Evolutionary conservation across 2,329 filamentous ascomycete species (phyloP).

Genomic region (Trichoderma pleuroti): DNA sequence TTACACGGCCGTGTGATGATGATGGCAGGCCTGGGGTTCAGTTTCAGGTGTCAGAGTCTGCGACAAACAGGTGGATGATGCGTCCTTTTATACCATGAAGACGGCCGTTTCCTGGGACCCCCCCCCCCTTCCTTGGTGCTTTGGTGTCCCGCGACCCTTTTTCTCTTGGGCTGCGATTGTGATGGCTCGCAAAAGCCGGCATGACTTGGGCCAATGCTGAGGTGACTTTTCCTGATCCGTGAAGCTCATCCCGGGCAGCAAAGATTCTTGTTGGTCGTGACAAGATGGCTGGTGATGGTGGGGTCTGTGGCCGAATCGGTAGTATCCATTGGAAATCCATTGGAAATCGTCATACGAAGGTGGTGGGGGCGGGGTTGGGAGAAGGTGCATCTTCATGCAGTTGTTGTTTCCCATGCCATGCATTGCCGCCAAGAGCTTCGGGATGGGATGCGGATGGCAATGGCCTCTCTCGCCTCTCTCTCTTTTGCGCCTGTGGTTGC

Average conservation of each 20-base stretch:
- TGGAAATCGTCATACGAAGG: conserved; percentile 11
- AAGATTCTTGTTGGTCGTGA: conserved; percentile 14
- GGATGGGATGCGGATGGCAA: not conserved
- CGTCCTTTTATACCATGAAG: conserved; percentile 12
- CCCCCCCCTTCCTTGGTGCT: not conserved
- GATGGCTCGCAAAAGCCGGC: conserved; percentile 11
- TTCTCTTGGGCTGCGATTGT: conserved; percentile 7
- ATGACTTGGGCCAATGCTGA: not conserved
- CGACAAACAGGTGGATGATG: not conserved
- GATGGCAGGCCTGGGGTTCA: not conserved
- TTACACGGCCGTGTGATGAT: not conserved
- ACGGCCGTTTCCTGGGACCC: not conserved
- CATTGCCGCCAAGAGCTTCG: not conserved
- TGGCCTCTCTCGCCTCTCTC: too few relatives aligned
- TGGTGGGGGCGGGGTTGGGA: conserved; percentile 17
- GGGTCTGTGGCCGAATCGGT: conserved; percentile 17
- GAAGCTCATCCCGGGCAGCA: not conserved
- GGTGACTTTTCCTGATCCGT: conserved; percentile 8
- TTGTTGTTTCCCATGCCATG: not conserved
- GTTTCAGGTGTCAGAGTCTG: not conserved
- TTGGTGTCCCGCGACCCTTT: not conserved
- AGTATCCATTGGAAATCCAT: conserved; percentile 17
- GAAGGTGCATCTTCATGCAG: conserved; percentile 13
- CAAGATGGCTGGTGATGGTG: conserved; percentile 18
- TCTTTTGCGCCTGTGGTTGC: not conserved